These are phyloP conservation scores for Mycena citricolor DNA, from an alignment of 1,284 basidiomycete species.

Conservation along the genomic window DNA sequence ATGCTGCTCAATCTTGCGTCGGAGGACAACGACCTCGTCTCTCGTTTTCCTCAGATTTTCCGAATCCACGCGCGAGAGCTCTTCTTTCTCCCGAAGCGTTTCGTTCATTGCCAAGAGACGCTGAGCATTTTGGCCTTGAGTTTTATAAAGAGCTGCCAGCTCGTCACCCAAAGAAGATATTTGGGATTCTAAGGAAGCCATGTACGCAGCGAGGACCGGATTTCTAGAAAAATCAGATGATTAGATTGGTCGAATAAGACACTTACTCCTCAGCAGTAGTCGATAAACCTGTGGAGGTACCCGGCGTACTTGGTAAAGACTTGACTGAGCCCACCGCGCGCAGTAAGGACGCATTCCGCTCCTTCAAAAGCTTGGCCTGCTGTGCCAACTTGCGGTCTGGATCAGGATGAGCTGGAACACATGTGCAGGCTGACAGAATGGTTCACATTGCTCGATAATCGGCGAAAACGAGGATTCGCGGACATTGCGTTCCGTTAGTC, in stretches of 20 bases:
- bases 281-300: conserved; percentile 60
- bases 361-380: conserved; percentile 85
- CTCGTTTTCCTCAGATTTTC: conserved; percentile 73
- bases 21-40: conserved; percentile 70
- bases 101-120: conserved; percentile 91
- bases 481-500: conserved; percentile 76
- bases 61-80: conserved; percentile 70
- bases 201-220: conserved; percentile 83
- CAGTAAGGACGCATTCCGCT: conserved; percentile 83
- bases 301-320: conserved; percentile 66
- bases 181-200: conserved; percentile 89
- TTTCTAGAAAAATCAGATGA: conserved; percentile 47
- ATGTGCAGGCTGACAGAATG: conserved; percentile 15
- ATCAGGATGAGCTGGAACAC: conserved; percentile 12
- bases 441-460: conserved; percentile 86
- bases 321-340: conserved; percentile 74
- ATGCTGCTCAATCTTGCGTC: conserved; percentile 82
- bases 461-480: conserved; percentile 76
- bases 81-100: conserved; percentile 89
- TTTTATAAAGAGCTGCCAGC: conserved; percentile 91
- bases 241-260: conserved; percentile 7
- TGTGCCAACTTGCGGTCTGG: conserved; percentile 86
- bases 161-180: conserved; percentile 89
- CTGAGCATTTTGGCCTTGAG: conserved; percentile 94
- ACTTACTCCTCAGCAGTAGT: conserved; percentile 75